These are phyloP conservation scores for Vishniacozyma victoriae DNA, from an alignment of 768 basidiomycete species.

Conservation along the genomic window DNA sequence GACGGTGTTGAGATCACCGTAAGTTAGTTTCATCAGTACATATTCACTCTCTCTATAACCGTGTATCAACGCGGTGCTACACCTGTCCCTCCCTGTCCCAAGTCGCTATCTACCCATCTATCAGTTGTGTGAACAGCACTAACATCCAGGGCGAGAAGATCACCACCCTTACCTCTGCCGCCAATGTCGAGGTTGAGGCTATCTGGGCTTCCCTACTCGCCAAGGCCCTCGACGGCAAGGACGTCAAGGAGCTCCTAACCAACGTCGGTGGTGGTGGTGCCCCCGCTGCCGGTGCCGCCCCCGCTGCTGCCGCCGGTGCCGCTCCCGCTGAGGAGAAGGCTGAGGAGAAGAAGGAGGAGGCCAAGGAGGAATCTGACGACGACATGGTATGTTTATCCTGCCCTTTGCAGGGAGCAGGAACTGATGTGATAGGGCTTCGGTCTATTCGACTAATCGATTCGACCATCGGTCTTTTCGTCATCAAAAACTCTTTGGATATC, in stretches of 20 bases:
- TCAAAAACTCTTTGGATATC: too few species aligned
- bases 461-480: too few species aligned
- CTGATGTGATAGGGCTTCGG: constrained; percentile 35
- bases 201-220: constrained; percentile 98
- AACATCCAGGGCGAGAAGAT: constrained; percentile 79
- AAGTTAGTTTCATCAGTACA: constrained; percentile 47
- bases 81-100: not conserved
- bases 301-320: constrained; percentile 56
- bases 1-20: constrained; percentile 96
- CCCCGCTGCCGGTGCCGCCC: constrained; percentile 59
- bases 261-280: constrained; percentile 92
- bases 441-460: constrained; percentile 41
- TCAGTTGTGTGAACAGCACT: constrained; percentile 1
- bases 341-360: constrained; percentile 71
- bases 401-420: constrained; percentile 1
- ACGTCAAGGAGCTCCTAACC: constrained; percentile 89
- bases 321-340: constrained; percentile 60
- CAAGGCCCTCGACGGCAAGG: constrained; percentile 95
- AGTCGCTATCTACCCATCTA: not conserved
- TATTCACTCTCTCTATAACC: not conserved
- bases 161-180: constrained; percentile 71
- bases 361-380: constrained; percentile 49
- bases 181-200: constrained; percentile 78
- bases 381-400: constrained; percentile 35
- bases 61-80: not conserved